Evolutionary conservation across 257 asterid genomes (phyloP).

Genomic region (Salvia splendens): DNA sequence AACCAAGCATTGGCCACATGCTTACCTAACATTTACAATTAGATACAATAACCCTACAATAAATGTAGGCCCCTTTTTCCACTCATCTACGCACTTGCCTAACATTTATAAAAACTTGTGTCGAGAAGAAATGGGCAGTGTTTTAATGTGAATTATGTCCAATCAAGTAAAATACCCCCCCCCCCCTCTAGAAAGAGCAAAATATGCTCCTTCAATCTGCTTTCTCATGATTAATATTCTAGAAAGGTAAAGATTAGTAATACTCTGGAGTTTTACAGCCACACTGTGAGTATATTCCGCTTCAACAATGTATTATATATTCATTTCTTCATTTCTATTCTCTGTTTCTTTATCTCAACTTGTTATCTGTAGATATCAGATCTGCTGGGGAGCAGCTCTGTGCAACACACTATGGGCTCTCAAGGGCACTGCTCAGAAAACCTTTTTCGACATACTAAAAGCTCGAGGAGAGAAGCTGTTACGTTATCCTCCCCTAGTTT

Average conservation of each 20-base stretch:
- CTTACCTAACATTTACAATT: too few species aligned
- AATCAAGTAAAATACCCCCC: constrained; percentile 13
- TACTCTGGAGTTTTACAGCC: constrained; percentile 94
- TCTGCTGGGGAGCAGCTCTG: constrained; percentile 87
- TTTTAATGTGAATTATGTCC: not conserved
- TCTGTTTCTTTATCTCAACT: constrained; percentile 26
- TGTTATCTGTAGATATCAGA: constrained; percentile 68
- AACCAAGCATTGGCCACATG: too few species aligned
- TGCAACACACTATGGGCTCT: constrained; percentile 84
- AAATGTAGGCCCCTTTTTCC: too few species aligned
- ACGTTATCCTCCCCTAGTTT: constrained; percentile 89
- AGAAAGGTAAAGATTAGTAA: constrained; percentile 41
- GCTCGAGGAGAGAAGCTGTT: constrained; percentile 93
- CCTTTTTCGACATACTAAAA: constrained; percentile 83
- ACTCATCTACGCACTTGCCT: too few species aligned
- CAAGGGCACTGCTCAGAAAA: constrained; percentile 91
- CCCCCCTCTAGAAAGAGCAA: too few species aligned
- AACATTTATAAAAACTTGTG: too few species aligned
- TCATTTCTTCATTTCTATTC: constrained; percentile 19
- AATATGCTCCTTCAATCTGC: constrained; percentile 6
- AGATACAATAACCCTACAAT: too few species aligned
- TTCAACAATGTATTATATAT: not conserved
- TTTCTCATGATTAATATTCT: not conserved
- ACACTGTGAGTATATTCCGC: constrained; percentile 66
- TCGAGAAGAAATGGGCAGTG: too few species aligned